These are phyloP conservation scores for Xerocomellus dryophilus DNA, from an alignment of 768 basidiomycete genomes.

Conservation along the genomic window DNA sequence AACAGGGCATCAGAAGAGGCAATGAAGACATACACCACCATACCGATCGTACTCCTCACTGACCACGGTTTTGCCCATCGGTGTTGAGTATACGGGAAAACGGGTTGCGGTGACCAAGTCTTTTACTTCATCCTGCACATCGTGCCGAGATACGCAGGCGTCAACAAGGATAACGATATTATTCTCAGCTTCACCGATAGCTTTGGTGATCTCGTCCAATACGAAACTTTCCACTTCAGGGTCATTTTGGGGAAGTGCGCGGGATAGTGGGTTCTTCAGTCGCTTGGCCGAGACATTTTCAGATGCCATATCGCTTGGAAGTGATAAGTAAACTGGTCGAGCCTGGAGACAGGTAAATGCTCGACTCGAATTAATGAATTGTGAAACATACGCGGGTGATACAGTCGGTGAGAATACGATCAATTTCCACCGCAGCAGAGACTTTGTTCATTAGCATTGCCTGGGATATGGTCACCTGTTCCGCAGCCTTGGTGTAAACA, in stretches of 20 bases:
- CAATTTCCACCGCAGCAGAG: slow-evolving; percentile 67
- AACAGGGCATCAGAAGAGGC: neutral
- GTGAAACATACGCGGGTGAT: slow-evolving; percentile 46
- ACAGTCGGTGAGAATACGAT: slow-evolving; percentile 71
- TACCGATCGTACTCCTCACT: slow-evolving; percentile 69
- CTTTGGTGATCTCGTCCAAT: slow-evolving; percentile 65
- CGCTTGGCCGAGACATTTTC: slow-evolving; percentile 62
- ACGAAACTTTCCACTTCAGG: slow-evolving; percentile 63
- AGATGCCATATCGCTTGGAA: slow-evolving; percentile 81
- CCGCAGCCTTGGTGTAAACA: slow-evolving; percentile 72
- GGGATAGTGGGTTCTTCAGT: slow-evolving; percentile 57
- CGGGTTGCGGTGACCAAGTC: slow-evolving; percentile 62
- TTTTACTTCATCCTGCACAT: slow-evolving; percentile 57
- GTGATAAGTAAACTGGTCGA: slow-evolving; percentile 81
- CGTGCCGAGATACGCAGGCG: slow-evolving; percentile 75
- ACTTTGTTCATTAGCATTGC: slow-evolving; percentile 52
- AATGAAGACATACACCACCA: slow-evolving; percentile 61
- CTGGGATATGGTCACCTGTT: slow-evolving; percentile 72
- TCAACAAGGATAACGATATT: slow-evolving; percentile 78
- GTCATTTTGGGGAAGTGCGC: slow-evolving; percentile 50
- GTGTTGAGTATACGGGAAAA: slow-evolving; percentile 71
- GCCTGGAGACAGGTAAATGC: slow-evolving; percentile 40
- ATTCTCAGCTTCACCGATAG: slow-evolving; percentile 53
- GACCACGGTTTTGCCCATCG: slow-evolving; percentile 82
- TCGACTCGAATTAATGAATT: neutral